These are phyloP conservation scores for Xylariaceae sp. DNA, from an alignment of 2,329 filamentous ascomycete genomes.

Conservation along the genomic window DNA sequence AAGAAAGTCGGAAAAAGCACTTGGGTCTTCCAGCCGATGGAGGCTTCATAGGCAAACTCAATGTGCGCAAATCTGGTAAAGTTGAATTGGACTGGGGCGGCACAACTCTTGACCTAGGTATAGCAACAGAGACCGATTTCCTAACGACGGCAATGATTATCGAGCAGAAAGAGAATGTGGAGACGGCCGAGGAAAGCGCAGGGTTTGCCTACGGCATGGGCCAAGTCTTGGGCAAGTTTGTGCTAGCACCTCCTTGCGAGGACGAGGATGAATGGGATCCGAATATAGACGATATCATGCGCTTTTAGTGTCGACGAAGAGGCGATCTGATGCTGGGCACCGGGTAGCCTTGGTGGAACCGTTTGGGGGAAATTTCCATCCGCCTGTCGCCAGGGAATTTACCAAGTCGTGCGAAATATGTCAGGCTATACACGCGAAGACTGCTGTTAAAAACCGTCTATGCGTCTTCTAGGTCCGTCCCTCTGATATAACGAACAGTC, in stretches of 20 bases:
- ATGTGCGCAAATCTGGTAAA: conserved; percentile 56
- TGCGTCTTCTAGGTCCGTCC: neutral
- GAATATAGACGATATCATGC: conserved; percentile 32
- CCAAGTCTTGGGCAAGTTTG: conserved; percentile 56
- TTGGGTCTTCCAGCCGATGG: conserved; percentile 42
- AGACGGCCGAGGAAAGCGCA: conserved; percentile 39
- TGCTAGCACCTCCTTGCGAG: conserved; percentile 52
- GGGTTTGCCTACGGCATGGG: conserved; percentile 57
- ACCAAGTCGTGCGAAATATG: neutral
- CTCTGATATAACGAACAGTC: neutral
- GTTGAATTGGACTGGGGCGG: conserved; percentile 60
- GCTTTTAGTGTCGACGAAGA: conserved; percentile 8
- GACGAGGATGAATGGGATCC: conserved; percentile 54
- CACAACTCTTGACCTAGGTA: conserved; percentile 48
- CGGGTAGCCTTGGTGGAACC: neutral
- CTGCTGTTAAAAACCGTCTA: neutral
- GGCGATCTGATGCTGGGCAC: neutral
- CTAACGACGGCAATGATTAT: conserved; percentile 55
- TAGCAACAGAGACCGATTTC: conserved; percentile 47
- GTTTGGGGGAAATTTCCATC: neutral
- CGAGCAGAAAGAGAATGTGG: conserved; percentile 46
- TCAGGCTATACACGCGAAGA: neutral
- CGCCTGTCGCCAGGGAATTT: neutral
- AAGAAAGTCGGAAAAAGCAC: conserved; percentile 28
- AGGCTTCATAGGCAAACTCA: conserved; percentile 55